These are phyloP conservation scores for Candida tropicalis DNA, from an alignment of 1,139 yeast species.

Conservation along the genomic window DNA sequence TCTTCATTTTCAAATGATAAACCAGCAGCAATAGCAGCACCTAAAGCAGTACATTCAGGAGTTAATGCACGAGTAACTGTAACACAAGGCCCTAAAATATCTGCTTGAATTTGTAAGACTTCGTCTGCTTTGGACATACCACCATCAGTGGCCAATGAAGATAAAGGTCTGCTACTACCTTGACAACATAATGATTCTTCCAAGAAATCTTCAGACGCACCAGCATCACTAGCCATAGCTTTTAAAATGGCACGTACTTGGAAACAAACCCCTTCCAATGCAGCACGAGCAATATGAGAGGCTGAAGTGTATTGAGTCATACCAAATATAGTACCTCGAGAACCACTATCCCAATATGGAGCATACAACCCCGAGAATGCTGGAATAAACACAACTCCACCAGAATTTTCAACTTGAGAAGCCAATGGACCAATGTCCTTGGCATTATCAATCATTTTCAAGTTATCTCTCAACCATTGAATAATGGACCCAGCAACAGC, in stretches of 20 bases:
- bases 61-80: conserved; percentile 79
- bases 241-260: conserved; percentile 89
- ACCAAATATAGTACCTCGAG: conserved; percentile 92
- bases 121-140: conserved; percentile 94
- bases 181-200: conserved; percentile 45
- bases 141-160: conserved; percentile 81
- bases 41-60: conserved; percentile 92
- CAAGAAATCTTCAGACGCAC: conserved; percentile 51
- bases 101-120: conserved; percentile 93
- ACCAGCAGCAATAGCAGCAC: conserved; percentile 97
- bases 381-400: conserved; percentile 94
- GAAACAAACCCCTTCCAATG: conserved; percentile 92
- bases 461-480: conserved; percentile 92
- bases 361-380: conserved; percentile 95
- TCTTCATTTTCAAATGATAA: conserved; percentile 60
- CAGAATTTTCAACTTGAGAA: conserved; percentile 75
- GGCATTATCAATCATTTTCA: conserved; percentile 77
- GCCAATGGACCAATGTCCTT: conserved; percentile 92
- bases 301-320: conserved; percentile 87
- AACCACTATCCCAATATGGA: conserved; percentile 94
- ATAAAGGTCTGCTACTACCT: conserved; percentile 50
- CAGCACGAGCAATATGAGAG: conserved; percentile 90
- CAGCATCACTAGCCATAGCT: conserved; percentile 88
- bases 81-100: conserved; percentile 84
- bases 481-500: conserved; percentile 96